Evolutionary conservation across 2,329 filamentous ascomycete species (phyloP).

Genomic region (Pyrenophora graminea): DNA sequence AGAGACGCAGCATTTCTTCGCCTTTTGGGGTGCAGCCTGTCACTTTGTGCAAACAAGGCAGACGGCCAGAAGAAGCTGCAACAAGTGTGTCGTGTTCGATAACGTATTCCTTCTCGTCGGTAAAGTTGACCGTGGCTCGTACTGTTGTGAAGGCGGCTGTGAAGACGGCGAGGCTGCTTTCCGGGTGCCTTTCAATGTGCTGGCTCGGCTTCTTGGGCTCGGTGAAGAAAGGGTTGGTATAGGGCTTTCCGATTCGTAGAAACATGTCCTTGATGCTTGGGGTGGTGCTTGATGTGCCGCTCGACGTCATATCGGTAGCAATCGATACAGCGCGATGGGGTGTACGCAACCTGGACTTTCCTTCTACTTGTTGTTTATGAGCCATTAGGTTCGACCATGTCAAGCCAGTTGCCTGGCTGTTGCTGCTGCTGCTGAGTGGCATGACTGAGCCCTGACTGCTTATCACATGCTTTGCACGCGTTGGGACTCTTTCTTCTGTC

Average conservation of each 20-base stretch:
- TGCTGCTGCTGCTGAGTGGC: slow-evolving; percentile 2
- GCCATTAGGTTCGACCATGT: slow-evolving; percentile 21
- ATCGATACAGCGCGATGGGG: slow-evolving; percentile 10
- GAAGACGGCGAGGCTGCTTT: slow-evolving; percentile 25
- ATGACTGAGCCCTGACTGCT: slow-evolving; percentile 7
- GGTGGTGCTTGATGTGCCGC: slow-evolving; percentile 20
- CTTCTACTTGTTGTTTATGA: slow-evolving; percentile 23
- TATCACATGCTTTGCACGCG: neutral
- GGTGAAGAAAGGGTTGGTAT: slow-evolving; percentile 22
- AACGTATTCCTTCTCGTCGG: slow-evolving; percentile 29
- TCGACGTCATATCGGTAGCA: slow-evolving; percentile 14
- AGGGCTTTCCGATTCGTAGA: slow-evolving; percentile 26
- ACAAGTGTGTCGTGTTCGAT: slow-evolving; percentile 13
- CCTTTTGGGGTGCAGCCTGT: slow-evolving; percentile 36
- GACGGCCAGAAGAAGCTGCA: slow-evolving; percentile 6
- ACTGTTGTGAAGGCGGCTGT: slow-evolving; percentile 13
- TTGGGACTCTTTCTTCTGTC: neutral
- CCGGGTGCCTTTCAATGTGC: slow-evolving; percentile 18
- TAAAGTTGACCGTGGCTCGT: slow-evolving; percentile 33
- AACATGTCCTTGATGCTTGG: slow-evolving; percentile 31
- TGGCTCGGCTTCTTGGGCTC: neutral
- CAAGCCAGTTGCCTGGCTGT: slow-evolving; percentile 9
- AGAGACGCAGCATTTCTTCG: slow-evolving; percentile 27
- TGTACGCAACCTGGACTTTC: slow-evolving; percentile 19
- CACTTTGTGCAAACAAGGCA: slow-evolving; percentile 32